phyloP scores from a whole-genome alignment of 2,329 filamentous ascomycete genomes.

The Microsporum canis region DNA sequence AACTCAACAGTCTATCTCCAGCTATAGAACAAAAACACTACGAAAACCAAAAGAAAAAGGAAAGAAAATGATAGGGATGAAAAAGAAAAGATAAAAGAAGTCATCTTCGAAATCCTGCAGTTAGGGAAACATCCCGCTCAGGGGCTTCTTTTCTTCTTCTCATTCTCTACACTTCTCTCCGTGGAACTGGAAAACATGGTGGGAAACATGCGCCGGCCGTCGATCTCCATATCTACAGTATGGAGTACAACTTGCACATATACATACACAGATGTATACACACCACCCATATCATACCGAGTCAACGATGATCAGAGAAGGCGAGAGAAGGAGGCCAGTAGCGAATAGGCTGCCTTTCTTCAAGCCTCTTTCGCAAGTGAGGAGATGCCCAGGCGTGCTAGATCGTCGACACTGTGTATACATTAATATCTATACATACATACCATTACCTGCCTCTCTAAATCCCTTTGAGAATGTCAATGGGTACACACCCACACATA shows the following conservation, averaged over 20 bases:
- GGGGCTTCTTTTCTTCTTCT: not conserved
- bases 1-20: constrained; percentile 1
- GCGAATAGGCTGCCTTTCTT: not conserved
- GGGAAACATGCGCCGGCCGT: not conserved
- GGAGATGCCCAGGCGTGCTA: not conserved
- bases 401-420: not conserved
- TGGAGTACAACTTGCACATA: not conserved
- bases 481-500: not conserved
- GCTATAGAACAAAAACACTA: not conserved
- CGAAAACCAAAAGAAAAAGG: not conserved
- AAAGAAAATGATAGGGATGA: not conserved
- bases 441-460: not conserved
- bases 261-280: not conserved
- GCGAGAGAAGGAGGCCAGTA: not conserved
- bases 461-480: not conserved
- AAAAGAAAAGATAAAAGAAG: not conserved
- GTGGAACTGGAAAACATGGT: not conserved
- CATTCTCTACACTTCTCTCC: not conserved
- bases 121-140: not conserved
- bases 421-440: not conserved
- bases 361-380: constrained; percentile 1
- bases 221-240: not conserved
- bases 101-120: not conserved
- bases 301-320: not conserved
- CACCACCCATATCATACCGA: not conserved